Percentiles rank a stretch among this genome's conserved stretches.
Evolutionary conservation across 2,329 filamentous ascomycete species (phyloP).

Genomic region (Neofusicoccum umdonicola): DNA sequence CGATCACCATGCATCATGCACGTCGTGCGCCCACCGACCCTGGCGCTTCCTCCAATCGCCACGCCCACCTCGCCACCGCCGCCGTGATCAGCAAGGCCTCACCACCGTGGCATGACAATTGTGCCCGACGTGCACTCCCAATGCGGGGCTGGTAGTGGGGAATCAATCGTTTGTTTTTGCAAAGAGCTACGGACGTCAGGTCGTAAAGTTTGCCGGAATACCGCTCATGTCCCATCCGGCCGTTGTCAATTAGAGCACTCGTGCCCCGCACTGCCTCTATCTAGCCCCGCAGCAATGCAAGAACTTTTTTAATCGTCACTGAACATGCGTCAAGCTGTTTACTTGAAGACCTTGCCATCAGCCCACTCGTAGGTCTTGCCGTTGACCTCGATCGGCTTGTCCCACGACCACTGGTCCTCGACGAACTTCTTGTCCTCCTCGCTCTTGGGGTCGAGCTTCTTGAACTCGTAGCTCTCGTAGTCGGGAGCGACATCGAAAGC

Average conservation of each 20-base stretch:
- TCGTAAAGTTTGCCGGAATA: constrained; percentile 15
- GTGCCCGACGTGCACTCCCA: neutral
- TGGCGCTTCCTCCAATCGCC: constrained; percentile 3
- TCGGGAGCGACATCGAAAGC: constrained; percentile 98
- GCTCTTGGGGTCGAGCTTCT: constrained; percentile 89
- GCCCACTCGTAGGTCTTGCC: constrained; percentile 89
- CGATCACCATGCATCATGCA: constrained; percentile 18
- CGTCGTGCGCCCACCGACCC: constrained; percentile 2
- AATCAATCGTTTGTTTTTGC: constrained; percentile 12
- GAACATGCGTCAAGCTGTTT: constrained; percentile 44
- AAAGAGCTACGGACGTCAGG: constrained; percentile 17
- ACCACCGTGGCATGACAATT: neutral
- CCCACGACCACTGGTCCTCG: constrained; percentile 87
- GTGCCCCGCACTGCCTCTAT: constrained; percentile 3
- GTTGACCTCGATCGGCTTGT: constrained; percentile 73
- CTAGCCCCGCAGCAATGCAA: constrained; percentile 15
- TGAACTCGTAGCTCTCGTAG: constrained; percentile 94
- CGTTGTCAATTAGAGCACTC: constrained; percentile 5
- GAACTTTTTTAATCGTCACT: neutral
- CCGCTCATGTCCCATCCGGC: constrained; percentile 15
- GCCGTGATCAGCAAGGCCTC: neutral
- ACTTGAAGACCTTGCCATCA: constrained; percentile 99
- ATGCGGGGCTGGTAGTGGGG: neutral
- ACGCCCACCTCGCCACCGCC: neutral
- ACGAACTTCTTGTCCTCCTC: constrained; percentile 81